Conservation (phyloP, 2,329 filamentous ascomycete species). For the Cadophora sp. region DNA sequence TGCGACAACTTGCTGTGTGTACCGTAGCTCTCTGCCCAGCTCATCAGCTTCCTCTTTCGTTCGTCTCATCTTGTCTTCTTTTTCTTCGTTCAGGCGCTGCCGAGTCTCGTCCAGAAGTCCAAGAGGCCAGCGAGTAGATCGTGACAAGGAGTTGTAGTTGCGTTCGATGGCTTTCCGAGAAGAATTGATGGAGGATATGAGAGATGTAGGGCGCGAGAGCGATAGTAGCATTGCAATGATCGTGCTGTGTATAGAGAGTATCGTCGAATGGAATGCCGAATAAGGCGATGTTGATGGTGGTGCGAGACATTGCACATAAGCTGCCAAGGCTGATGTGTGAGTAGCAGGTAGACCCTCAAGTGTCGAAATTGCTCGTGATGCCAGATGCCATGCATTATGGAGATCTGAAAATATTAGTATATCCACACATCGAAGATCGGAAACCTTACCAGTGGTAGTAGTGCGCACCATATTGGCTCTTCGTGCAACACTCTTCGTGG, state of each 20-base stretch:
- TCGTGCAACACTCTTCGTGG: conserved; percentile 82
- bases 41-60: conserved; percentile 73
- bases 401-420: conserved; percentile 61
- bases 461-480: conserved; percentile 77
- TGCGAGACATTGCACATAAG: conserved; percentile 70
- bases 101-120: conserved; percentile 87
- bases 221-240: conserved; percentile 82
- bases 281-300: conserved; percentile 78
- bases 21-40: conserved; percentile 82
- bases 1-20: conserved; percentile 93
- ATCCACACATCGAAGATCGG: neutral
- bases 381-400: conserved; percentile 66
- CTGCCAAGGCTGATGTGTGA: conserved; percentile 74
- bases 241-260: conserved; percentile 83
- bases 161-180: conserved; percentile 80
- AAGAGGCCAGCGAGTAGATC: conserved; percentile 80
- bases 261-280: conserved; percentile 73
- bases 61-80: conserved; percentile 78
- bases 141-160: conserved; percentile 74
- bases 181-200: conserved; percentile 78
- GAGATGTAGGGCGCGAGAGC: conserved; percentile 77
- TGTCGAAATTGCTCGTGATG: conserved; percentile 59
- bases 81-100: conserved; percentile 81
- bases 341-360: conserved; percentile 71
- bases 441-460: conserved; percentile 60